A percentile compares a stretch with the other conserved stretches of the same genome.
phyloP scores from a whole-genome alignment of 495 filamentous ascomycete species.

The Filosporella fistucella region DNA sequence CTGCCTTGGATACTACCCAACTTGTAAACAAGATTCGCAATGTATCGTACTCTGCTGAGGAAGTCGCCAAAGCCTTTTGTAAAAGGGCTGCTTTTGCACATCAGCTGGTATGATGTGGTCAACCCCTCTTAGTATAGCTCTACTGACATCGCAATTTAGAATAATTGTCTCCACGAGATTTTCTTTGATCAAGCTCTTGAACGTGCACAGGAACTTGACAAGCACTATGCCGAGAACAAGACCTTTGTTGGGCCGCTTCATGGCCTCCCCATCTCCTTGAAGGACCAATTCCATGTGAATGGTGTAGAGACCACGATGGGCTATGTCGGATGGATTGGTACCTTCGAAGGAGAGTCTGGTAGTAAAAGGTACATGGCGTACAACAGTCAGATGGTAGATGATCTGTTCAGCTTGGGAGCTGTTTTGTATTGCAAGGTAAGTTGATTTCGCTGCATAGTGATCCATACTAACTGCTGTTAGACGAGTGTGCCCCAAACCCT shows the following conservation, averaged over 20 bases:
- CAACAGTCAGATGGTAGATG: not conserved
- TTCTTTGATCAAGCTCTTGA: conserved; percentile 45
- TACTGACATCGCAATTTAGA: not conserved
- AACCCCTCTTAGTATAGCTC: not conserved
- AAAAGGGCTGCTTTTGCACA: not conserved
- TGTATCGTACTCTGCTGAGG: not conserved
- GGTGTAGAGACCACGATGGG: conserved; percentile 22
- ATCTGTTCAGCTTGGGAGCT: not conserved
- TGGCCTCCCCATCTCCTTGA: conserved; percentile 52
- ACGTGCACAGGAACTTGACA: conserved; percentile 44
- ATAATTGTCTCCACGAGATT: conserved; percentile 19
- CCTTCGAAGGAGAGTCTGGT: conserved; percentile 21
- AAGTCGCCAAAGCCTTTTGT: not conserved
- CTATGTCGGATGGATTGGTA: conserved; percentile 26
- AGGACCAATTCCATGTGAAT: conserved; percentile 53
- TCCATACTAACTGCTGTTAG: too few species aligned
- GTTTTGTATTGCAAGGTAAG: not conserved
- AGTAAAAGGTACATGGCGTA: not conserved
- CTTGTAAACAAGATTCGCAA: not conserved
- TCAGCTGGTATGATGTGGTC: not conserved
- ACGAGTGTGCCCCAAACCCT: not conserved
- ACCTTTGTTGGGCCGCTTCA: conserved; percentile 45
- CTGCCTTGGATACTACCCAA: not conserved
- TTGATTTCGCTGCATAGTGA: too few species aligned
- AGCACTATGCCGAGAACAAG: conserved; percentile 37